Percentiles rank a stretch among this genome's conserved stretches.
Evolutionary conservation across 305 asterid species (phyloP).

Genomic region (Solanum hybrid): DNA sequence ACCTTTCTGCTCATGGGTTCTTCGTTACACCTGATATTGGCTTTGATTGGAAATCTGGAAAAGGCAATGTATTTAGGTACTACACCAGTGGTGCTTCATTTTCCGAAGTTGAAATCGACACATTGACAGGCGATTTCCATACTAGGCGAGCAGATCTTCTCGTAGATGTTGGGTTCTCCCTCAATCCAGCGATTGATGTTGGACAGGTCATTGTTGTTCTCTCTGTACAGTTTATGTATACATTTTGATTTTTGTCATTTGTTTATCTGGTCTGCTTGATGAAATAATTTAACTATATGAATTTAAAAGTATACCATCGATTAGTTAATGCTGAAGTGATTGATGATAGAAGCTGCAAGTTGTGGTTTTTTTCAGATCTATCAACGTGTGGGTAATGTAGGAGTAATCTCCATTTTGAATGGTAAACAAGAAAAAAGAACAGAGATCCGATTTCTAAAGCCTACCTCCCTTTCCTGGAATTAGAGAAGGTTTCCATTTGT

Average conservation of each 20-base stretch:
- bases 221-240: not conserved
- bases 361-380: not conserved
- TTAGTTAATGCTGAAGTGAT: not conserved
- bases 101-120: slow-evolving; percentile 89
- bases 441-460: not conserved
- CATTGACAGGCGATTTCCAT: slow-evolving; percentile 88
- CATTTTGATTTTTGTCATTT: not conserved
- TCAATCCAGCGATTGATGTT: slow-evolving; percentile 90
- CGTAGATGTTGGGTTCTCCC: slow-evolving; percentile 81
- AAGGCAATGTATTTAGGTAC: slow-evolving; percentile 68
- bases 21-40: slow-evolving; percentile 67
- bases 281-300: not conserved
- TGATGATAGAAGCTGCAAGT: not conserved
- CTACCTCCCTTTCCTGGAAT: not conserved
- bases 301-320: not conserved
- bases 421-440: not conserved
- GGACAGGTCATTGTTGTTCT: slow-evolving; percentile 61
- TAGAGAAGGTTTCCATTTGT: not conserved
- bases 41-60: slow-evolving; percentile 71
- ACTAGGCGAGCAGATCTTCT: slow-evolving; percentile 70
- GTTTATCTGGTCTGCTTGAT: not conserved
- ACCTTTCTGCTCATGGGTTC: slow-evolving; percentile 95
- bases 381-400: not conserved
- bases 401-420: not conserved
- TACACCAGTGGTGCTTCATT: slow-evolving; percentile 88